These are phyloP conservation scores for Fusarium paranaense DNA, from an alignment of 2,329 filamentous ascomycete species.

Conservation along the genomic window DNA sequence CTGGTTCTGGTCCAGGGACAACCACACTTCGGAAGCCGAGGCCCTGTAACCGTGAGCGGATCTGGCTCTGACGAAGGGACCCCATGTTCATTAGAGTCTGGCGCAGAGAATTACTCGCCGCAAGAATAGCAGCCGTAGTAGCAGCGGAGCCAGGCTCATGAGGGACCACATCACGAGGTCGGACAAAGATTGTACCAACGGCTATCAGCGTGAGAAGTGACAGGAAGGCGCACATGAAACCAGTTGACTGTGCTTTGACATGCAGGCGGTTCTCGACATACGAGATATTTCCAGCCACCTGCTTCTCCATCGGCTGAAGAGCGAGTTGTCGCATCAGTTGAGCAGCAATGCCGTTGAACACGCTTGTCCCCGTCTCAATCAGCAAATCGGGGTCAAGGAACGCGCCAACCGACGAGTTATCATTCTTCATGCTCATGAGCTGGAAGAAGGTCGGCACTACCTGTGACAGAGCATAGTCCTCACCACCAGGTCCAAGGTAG, in stretches of 20 bases:
- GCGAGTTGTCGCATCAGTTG: constrained; percentile 21
- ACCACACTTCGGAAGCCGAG: constrained; percentile 24
- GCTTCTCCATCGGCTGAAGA: constrained; percentile 19
- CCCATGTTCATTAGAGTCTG: constrained; percentile 22
- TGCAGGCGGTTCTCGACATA: constrained; percentile 27
- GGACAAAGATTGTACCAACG: constrained; percentile 25
- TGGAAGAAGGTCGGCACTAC: constrained; percentile 42
- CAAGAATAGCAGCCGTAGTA: constrained; percentile 25
- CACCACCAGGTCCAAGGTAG: constrained; percentile 31
- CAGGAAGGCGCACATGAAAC: constrained; percentile 28
- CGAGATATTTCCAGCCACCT: constrained; percentile 14
- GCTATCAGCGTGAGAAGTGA: constrained; percentile 18
- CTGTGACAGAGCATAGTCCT: constrained; percentile 34
- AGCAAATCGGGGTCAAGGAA: constrained; percentile 28
- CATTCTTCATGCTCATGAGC: constrained; percentile 41
- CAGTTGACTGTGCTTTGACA: constrained; percentile 25
- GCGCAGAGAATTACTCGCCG: constrained; percentile 18
- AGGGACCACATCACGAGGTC: constrained; percentile 22
- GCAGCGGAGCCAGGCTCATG: constrained; percentile 25
- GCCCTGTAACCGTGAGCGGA: constrained; percentile 15
- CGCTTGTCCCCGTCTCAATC: constrained; percentile 15
- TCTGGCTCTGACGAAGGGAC: constrained; percentile 14
- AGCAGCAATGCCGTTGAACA: constrained; percentile 32
- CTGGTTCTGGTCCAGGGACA: constrained; percentile 1
- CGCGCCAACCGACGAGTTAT: constrained; percentile 9